phyloP scores from a whole-genome alignment of 73 alveolate species.

The Paramecium tetraurelia region DNA sequence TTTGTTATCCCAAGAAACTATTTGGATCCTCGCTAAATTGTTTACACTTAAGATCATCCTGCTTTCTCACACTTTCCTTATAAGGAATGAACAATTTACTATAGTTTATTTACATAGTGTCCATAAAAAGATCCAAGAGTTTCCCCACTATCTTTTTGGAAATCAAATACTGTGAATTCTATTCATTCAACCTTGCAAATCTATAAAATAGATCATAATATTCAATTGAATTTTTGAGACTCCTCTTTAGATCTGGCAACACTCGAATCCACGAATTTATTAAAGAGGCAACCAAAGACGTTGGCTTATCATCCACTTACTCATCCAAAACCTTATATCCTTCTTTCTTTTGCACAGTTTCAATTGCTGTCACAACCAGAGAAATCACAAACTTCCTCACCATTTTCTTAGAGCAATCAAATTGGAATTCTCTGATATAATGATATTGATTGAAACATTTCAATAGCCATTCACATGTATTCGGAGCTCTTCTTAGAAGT shows the following conservation, averaged over 20 bases:
- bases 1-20: not conserved
- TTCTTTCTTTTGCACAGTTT: not conserved
- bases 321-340: not conserved
- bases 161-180: not conserved
- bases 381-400: not conserved
- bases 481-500: not conserved
- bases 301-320: not conserved
- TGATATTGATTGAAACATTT: not conserved
- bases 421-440: constrained; percentile 26
- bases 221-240: constrained; percentile 33
- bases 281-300: not conserved
- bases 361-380: not conserved
- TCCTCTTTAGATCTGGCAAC: not conserved
- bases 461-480: not conserved
- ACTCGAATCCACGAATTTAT: not conserved
- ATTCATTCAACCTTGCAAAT: not conserved
- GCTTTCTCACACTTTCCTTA: not conserved
- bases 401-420: constrained; percentile 31
- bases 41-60: not conserved
- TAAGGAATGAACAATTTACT: not conserved
- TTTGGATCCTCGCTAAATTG: not conserved
- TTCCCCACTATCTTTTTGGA: not conserved
- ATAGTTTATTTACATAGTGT: not conserved
- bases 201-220: constrained; percentile 20
- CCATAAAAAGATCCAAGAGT: not conserved